Conservation (phyloP, 202 grass and related monocot species). For the Carex arenaria region DNA sequence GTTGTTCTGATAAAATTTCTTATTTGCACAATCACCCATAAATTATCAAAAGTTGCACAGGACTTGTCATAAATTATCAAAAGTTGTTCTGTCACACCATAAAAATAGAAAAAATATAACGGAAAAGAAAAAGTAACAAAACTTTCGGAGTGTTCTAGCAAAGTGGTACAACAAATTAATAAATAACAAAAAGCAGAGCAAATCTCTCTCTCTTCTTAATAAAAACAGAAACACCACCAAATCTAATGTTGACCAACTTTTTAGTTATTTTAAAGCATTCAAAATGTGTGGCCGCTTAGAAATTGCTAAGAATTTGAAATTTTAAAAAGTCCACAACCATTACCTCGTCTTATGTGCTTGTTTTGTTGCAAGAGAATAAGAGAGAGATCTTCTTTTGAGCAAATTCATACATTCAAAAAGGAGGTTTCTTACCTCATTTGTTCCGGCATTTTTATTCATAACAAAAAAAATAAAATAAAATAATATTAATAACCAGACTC, state of each 20-base stretch:
- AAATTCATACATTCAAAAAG: constrained; percentile 4
- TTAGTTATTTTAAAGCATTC: neutral
- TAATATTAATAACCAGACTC: too few relatives aligned
- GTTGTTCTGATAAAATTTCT: neutral
- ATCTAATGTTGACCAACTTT: neutral
- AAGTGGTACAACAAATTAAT: neutral
- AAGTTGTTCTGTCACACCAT: neutral
- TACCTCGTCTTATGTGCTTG: neutral
- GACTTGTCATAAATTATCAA: neutral
- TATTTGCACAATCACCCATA: neutral
- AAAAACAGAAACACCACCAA: neutral
- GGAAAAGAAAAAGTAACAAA: neutral
- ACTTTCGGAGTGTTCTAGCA: neutral
- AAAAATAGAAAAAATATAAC: neutral
- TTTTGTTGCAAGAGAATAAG: neutral
- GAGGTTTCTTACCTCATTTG: neutral
- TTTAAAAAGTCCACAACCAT: neutral
- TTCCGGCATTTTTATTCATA: too few relatives aligned
- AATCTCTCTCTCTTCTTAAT: neutral
- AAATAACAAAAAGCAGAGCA: neutral
- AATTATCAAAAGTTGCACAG: neutral
- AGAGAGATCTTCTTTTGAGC: neutral
- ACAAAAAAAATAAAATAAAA: too few relatives aligned
- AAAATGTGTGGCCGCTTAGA: neutral
- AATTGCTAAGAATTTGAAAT: neutral